Base-by-base conservation (phyloP, 163 green algal genomes). In the Coccomyxa subellipsoidea region DNA sequence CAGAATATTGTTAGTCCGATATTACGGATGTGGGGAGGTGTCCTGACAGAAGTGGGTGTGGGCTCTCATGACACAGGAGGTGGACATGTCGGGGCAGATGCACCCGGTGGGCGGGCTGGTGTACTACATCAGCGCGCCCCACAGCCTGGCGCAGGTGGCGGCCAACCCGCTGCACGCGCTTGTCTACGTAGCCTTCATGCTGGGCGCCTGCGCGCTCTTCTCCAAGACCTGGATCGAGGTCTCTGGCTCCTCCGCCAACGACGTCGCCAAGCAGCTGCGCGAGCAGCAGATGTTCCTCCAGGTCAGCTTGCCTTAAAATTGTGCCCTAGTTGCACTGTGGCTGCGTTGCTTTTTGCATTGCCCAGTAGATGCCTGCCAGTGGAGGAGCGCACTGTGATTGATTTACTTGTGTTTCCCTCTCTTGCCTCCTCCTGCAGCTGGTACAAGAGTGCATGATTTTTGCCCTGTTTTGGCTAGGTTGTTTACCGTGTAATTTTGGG, bases 181-280 rank as follows among this genome's bases (percentile, higher is more conserved):
- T 4, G 97, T 99, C 89, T 99, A 99, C 87, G 88, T 98, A n/a
- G 88, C 88, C 54, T 99, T 99, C 93, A 99, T 99, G 97, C 94
- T 99, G 38, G 93, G 93, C 27, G 96, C 96, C 9, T 99, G 97
- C 88, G 97, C 97, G 5, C 89, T 99, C 35, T 99, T 99, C 90
- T 99, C 96, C 85, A 98, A 99, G 92, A 98, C 95, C 40, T 99
- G 97, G 97, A 99, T 99, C 84, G 97, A 99, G 91, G 95, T 99
- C n/a, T 98, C 93, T 0, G 97, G 97, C 66, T 96, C 95, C 70
- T 96, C 88, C 54, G 95, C 96, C 34, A 90, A 84, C 78, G 97
- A 99, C 82, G 97, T 99, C 8, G 97, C 97, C 47, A 98, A 97
- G 92, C 94, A 99, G 91, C 94, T 99, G 75, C 96, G 96, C 83